Base-by-base conservation (phyloP, 2,329 filamentous ascomycete species). In the Neocucurbitaria cava region DNA sequence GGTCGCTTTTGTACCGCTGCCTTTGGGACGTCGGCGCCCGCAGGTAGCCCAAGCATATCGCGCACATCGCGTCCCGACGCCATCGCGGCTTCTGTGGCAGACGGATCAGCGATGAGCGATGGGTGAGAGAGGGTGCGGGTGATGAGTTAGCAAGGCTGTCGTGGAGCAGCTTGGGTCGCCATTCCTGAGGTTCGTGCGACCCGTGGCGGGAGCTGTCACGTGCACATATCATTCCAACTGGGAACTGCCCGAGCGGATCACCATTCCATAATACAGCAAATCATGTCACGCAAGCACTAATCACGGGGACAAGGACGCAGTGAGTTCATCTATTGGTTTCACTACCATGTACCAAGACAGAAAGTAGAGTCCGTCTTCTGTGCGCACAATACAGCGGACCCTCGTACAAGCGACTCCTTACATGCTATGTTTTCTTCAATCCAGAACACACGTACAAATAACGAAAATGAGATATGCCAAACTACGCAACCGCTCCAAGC, bases 11-110 rank as follows among this genome's bases (percentile, higher is more conserved):
- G 78, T 36, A 87, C 86, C 79, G 49, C 81, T 71, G 46, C 77
- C 52, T 71, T 71, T 46, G 66, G 79, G 46, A 79, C 68, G 46
- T 78, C 68, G 46, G 78, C 68, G 53, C 77, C 68, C 87, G 61
- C 88, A 65, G 87, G 88, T 73, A 96, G 82, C 76, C 93, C 91
- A 71, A 96, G 87, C 72, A 96, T 91, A 75, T 96, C 92, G 79
- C 90, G 91, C 66, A 96, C 86, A 82, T 96, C 92, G 62, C 74
- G 70, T 58, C 72, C 69, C 46, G 72, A 71, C 56, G 73, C 70
- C 73, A 76, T 76, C 61, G 66, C 62, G 62, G 56, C 44, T 52
- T 47, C 56, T 42, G 55, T 45, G 55, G 46, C 46, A 50, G 44
- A 62, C 55, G 61, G 60, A 59, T 61, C 49, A 60, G 59, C 54